Evolutionary conservation across 805 yeast species (phyloP).

Genomic region (Schizosaccharomyces japonicus): DNA sequence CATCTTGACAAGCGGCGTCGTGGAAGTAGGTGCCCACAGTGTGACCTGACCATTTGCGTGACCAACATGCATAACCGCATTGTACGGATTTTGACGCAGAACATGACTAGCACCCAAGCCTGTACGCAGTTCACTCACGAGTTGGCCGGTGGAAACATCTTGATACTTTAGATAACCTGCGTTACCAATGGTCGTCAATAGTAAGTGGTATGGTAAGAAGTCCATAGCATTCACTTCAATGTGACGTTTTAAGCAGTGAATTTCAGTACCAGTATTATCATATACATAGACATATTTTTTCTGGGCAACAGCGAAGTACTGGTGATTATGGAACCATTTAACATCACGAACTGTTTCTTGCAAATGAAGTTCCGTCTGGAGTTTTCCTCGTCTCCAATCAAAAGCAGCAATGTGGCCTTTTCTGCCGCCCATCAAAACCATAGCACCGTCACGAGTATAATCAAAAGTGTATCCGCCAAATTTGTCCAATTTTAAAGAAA

Average conservation of each 20-base stretch:
- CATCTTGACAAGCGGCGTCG: slow-evolving; percentile 62
- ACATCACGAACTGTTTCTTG: slow-evolving; percentile 82
- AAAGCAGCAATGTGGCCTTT: slow-evolving; percentile 90
- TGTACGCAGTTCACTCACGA: slow-evolving; percentile 65
- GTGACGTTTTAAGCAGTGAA: slow-evolving; percentile 78
- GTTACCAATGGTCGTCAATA: slow-evolving; percentile 69
- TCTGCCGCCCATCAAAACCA: slow-evolving; percentile 58
- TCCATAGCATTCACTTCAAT: slow-evolving; percentile 63
- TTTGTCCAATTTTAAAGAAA: slow-evolving; percentile 46
- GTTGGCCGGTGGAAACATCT: slow-evolving; percentile 77
- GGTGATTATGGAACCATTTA: slow-evolving; percentile 74
- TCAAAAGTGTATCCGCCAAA: slow-evolving; percentile 73
- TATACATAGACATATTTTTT: slow-evolving; percentile 81
- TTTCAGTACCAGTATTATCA: slow-evolving; percentile 72
- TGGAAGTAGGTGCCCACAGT: slow-evolving; percentile 77
- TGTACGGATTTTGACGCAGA: slow-evolving; percentile 82
- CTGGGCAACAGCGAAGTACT: slow-evolving; percentile 89
- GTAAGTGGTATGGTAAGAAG: slow-evolving; percentile 77
- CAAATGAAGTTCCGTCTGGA: slow-evolving; percentile 60
- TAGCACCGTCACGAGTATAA: slow-evolving; percentile 72
- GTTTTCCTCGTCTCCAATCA: slow-evolving; percentile 77
- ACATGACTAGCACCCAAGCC: slow-evolving; percentile 75
- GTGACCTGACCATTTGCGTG: slow-evolving; percentile 83
- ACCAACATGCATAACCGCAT: slow-evolving; percentile 83
- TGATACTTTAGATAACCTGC: slow-evolving; percentile 78